Base-by-base conservation (phyloP, 1,139 yeast species). In the Blastobotrys proliferans region DNA sequence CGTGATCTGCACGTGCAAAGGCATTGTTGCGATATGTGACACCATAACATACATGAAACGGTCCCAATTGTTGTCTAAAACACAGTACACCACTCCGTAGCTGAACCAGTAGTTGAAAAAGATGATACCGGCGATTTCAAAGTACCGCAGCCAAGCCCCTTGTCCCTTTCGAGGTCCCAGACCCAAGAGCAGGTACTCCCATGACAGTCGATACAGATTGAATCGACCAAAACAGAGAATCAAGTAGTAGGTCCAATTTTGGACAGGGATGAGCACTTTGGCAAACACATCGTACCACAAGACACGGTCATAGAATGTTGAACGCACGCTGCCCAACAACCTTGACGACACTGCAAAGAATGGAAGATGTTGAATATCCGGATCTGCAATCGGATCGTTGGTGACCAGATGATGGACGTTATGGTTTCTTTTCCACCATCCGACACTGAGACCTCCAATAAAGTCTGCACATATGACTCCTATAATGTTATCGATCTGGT, bases 381-480 rank as follows among this genome's bases (percentile, higher is more conserved):
- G 96, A 58, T 88, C 96, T 60, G 87, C 95, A 1, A 83, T 82
- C 0, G 96, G 96, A 57, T 87, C 95, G 62, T 87, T 87, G 13
- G 96, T 83, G 43, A 87, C 74, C 45, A 87, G 66, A 63, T 87
- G 96, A 61, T 88, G 96, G 18, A 87, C 94, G 60, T 87, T 87
- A 63, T 87, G 96, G 62, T 84, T 87, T 41, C 92, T 72, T 57
- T 87, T 88, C 96, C 96, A 87, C 96, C 96, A 87, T 1, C 95
- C 95, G 29, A 86, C 62, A 41, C 95, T 84, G 41, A 87, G 69
- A 0, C 96, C 96, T n/a, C 96, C 96, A 45, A 80, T 64, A 69
- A 75, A 86, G 52, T 84, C 79, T 1, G 95, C 95, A 40, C 87
- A 68, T 1, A 78, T 34, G 63, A 81, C 77, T 1, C 95, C 95